Conservation (phyloP, 106 monocot genomes). For the Apostasia ramifera region DNA sequence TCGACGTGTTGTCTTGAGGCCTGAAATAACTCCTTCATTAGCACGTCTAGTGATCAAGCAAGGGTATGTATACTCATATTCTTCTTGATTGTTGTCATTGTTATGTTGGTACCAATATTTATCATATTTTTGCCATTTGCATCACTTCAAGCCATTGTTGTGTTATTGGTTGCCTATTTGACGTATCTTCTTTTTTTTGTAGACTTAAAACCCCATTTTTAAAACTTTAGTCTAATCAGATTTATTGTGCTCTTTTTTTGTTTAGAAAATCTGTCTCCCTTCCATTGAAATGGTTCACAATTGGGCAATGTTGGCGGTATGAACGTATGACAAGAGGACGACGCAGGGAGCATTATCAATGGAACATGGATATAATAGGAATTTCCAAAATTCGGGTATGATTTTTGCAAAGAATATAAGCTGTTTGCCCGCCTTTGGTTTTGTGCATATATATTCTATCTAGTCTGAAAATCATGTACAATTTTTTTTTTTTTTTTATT, state of each 20-base stretch:
- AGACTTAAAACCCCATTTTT: constrained; percentile 6
- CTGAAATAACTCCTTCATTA: constrained; percentile 97
- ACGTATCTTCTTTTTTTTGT: neutral
- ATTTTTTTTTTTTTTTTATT: no score
- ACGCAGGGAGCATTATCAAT: constrained; percentile 95
- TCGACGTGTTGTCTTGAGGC: constrained; percentile 93
- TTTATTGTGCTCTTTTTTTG: constrained; percentile 28
- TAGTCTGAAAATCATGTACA: neutral
- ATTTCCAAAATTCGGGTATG: constrained; percentile 77
- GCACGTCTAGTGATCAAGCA: constrained; percentile 97
- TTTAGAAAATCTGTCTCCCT: constrained; percentile 89
- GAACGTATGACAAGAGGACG: constrained; percentile 99
- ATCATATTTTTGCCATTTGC: neutral
- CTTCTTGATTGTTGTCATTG: neutral
- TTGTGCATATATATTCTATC: neutral
- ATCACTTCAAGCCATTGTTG: neutral
- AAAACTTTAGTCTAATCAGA: constrained; percentile 15
- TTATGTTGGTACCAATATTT: neutral
- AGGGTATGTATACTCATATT: constrained; percentile 37
- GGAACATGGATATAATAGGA: constrained; percentile 99
- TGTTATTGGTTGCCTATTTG: neutral
- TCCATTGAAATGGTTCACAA: constrained; percentile 98
- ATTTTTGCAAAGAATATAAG: constrained; percentile 29
- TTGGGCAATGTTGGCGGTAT: constrained; percentile 99
- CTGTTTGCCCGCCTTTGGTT: constrained; percentile 8